A percentile compares a stretch with the other conserved stretches of the same genome.
Conservation (phyloP, 2,329 filamentous ascomycete species). For the Capronia americana region DNA sequence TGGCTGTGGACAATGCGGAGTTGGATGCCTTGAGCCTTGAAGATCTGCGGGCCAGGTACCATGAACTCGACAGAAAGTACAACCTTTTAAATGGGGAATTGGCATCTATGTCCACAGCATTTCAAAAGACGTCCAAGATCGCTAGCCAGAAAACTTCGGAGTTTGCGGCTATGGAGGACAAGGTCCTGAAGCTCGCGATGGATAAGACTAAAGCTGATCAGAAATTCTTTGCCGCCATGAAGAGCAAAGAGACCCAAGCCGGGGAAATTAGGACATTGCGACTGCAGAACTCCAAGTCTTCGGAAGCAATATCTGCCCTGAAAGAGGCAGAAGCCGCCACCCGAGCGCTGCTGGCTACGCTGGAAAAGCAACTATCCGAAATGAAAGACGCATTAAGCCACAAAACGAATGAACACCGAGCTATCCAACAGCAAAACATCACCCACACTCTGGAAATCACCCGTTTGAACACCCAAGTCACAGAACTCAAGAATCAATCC, state of each 20-base stretch:
- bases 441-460: slow-evolving; percentile 70
- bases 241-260: slow-evolving; percentile 85
- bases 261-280: slow-evolving; percentile 79
- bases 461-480: slow-evolving; percentile 74
- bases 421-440: slow-evolving; percentile 72
- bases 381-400: slow-evolving; percentile 78
- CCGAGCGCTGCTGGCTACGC: slow-evolving; percentile 75
- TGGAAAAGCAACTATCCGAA: slow-evolving; percentile 90
- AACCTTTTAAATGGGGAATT: slow-evolving; percentile 85
- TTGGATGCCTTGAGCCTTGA: slow-evolving; percentile 62
- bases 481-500: slow-evolving; percentile 75
- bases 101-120: slow-evolving; percentile 86
- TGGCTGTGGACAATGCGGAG: slow-evolving; percentile 35
- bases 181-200: slow-evolving; percentile 72
- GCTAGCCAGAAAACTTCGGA: slow-evolving; percentile 88
- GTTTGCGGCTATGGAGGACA: slow-evolving; percentile 76
- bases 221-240: slow-evolving; percentile 96
- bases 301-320: slow-evolving; percentile 89
- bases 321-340: slow-evolving; percentile 87
- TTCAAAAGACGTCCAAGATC: slow-evolving; percentile 83
- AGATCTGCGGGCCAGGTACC: slow-evolving; percentile 75
- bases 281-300: slow-evolving; percentile 84
- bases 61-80: slow-evolving; percentile 79
- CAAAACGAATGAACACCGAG: slow-evolving; percentile 74
- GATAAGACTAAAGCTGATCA: slow-evolving; percentile 98